phyloP scores from a whole-genome alignment of 192 early-diverging fungal species.

The Coemansia sp. region DNA sequence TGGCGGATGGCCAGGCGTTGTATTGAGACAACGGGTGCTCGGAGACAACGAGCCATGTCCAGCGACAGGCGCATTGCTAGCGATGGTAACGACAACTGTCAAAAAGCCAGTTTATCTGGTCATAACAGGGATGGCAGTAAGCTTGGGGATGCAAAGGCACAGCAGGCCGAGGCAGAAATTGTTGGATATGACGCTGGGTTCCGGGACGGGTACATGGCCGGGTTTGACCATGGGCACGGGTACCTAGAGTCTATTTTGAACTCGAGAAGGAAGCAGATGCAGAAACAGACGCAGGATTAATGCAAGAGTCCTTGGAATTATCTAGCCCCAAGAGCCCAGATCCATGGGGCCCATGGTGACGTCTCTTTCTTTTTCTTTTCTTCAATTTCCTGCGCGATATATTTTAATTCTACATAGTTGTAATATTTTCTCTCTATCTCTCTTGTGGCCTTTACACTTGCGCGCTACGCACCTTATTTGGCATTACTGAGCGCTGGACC shows the following conservation, averaged over 20 bases:
- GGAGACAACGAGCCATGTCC: neutral
- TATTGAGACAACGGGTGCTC: neutral
- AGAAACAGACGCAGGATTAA: neutral
- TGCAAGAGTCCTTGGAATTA: neutral
- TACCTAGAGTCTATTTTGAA: neutral
- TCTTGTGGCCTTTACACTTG: neutral
- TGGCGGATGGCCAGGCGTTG: conserved; percentile 4
- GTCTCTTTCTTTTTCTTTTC: neutral
- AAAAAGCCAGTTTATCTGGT: neutral
- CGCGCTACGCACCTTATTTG: neutral
- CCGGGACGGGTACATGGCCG: conserved; percentile 44
- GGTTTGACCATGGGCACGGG: conserved; percentile 27
- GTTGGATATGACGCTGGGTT: conserved; percentile 51
- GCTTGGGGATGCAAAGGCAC: neutral
- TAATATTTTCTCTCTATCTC: neutral
- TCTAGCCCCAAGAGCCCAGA: neutral
- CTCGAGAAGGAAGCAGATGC: neutral
- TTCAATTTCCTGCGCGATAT: neutral
- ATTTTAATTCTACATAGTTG: neutral
- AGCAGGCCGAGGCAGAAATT: neutral
- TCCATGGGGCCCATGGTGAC: neutral
- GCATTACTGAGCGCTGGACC: neutral
- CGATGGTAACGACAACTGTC: neutral
- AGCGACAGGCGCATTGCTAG: neutral
- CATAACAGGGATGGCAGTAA: neutral